Conservation (phyloP, 1,284 basidiomycete genomes). For the Flammula alnicola region DNA sequence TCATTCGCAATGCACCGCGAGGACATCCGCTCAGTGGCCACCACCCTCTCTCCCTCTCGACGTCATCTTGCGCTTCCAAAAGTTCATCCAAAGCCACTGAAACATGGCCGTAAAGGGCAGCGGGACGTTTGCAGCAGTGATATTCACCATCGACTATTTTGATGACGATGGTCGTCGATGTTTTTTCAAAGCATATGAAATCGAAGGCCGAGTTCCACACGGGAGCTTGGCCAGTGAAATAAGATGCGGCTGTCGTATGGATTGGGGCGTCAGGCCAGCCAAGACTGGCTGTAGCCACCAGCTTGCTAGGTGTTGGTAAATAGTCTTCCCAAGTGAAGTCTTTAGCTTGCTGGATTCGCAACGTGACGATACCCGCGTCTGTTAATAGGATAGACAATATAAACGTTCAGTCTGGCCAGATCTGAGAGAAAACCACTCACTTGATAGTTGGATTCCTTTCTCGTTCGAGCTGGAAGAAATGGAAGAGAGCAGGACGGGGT, state of each 20-base stretch:
- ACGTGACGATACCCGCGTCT: constrained; percentile 26
- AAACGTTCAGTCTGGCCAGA: not conserved
- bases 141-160: constrained; percentile 27
- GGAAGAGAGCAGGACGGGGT: constrained; percentile 20
- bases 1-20: constrained; percentile 30
- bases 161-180: constrained; percentile 29
- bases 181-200: constrained; percentile 33
- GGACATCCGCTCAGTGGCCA: constrained; percentile 35
- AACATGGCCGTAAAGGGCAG: constrained; percentile 27
- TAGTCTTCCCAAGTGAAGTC: constrained; percentile 20
- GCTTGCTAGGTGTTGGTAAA: constrained; percentile 7
- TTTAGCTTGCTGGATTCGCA: constrained; percentile 24
- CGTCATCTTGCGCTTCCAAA: constrained; percentile 24
- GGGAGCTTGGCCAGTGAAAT: constrained; percentile 8
- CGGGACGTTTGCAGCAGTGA: constrained; percentile 5
- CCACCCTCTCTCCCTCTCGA: constrained; percentile 26
- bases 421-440: constrained; percentile 3
- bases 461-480: not conserved
- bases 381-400: not conserved
- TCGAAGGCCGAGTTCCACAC: constrained; percentile 31
- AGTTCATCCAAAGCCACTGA: constrained; percentile 30
- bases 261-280: constrained; percentile 28
- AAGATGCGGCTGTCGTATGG: constrained; percentile 23
- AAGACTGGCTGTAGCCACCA: constrained; percentile 27
- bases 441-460: constrained; percentile 11